Conservation (phyloP, 257 asterid species). For the Nicotiana undulata region DNA sequence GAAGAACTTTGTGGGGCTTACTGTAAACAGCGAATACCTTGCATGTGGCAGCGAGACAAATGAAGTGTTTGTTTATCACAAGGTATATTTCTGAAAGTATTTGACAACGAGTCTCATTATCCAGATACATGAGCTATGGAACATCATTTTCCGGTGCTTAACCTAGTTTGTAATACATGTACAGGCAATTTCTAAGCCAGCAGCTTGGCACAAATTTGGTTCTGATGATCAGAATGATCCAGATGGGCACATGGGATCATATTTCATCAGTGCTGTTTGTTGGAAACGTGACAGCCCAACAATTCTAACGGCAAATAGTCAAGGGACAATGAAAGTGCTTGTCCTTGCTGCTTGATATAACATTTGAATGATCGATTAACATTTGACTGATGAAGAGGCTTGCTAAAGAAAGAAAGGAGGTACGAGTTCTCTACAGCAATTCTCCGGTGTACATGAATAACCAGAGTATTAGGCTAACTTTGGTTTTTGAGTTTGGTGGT, state of each 20-base stretch:
- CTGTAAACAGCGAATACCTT: conserved; percentile 60
- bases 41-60: conserved; percentile 95
- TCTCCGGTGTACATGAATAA: background rate
- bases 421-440: background rate
- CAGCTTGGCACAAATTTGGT: conserved; percentile 61
- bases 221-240: conserved; percentile 47
- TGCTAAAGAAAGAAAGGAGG: background rate
- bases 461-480: background rate
- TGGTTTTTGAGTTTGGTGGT: background rate
- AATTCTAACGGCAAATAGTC: conserved; percentile 72
- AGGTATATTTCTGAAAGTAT: conserved; percentile 32
- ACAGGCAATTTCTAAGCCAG: conserved; percentile 78
- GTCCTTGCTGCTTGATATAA: conserved; percentile 53
- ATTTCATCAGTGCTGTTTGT: conserved; percentile 84
- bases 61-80: conserved; percentile 74
- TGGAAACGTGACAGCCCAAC: conserved; percentile 87
- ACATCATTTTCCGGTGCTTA: background rate
- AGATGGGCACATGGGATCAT: conserved; percentile 49
- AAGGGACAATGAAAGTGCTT: conserved; percentile 76
- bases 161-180: background rate
- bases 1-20: conserved; percentile 75
- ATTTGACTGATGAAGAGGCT: background rate
- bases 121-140: background rate
- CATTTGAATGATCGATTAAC: background rate
- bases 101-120: background rate